Percentiles rank a stretch among this genome's conserved stretches.
phyloP scores from a whole-genome alignment of 108 stramenopile genomes.

The Conticribra weissflogii region DNA sequence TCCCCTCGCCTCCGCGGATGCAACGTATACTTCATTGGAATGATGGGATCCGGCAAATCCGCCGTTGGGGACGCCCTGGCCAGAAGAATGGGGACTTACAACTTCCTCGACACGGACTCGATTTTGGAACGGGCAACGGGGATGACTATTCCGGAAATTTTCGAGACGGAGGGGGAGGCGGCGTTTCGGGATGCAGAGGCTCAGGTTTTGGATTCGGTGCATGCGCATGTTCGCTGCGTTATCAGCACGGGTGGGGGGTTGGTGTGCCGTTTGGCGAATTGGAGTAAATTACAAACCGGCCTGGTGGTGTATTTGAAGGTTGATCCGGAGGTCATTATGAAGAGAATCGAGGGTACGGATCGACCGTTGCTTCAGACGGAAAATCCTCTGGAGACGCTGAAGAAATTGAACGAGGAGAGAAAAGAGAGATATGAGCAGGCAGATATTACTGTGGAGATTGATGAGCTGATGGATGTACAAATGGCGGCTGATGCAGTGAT shows the following conservation, averaged over 20 bases:
- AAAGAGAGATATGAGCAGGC: constrained; percentile 77
- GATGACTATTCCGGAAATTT: constrained; percentile 81
- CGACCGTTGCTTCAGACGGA: constrained; percentile 86
- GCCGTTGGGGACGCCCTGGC: constrained; percentile 80
- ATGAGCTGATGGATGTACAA: constrained; percentile 55
- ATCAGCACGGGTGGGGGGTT: constrained; percentile 33
- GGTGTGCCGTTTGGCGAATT: constrained; percentile 70
- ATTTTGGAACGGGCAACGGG: constrained; percentile 82
- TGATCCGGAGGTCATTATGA: constrained; percentile 76
- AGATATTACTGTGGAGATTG: constrained; percentile 76
- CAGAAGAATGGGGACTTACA: constrained; percentile 89
- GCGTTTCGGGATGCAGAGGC: constrained; percentile 88
- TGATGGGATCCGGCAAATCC: constrained; percentile 96
- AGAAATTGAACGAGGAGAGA: constrained; percentile 62
- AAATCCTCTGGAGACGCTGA: constrained; percentile 71
- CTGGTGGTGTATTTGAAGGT: constrained; percentile 92
- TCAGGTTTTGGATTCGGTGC: constrained; percentile 81
- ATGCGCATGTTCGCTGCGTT: constrained; percentile 86
- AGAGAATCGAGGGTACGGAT: constrained; percentile 74
- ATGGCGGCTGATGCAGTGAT: constrained; percentile 63
- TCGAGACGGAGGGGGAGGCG: constrained; percentile 88
- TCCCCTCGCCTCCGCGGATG: constrained; percentile 77
- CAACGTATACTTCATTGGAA: constrained; percentile 93
- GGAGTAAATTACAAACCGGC: constrained; percentile 92
- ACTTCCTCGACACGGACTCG: constrained; percentile 91